These are phyloP conservation scores for Phialophora chinensis DNA, from an alignment of 2,329 filamentous ascomycete species.

Conservation along the genomic window DNA sequence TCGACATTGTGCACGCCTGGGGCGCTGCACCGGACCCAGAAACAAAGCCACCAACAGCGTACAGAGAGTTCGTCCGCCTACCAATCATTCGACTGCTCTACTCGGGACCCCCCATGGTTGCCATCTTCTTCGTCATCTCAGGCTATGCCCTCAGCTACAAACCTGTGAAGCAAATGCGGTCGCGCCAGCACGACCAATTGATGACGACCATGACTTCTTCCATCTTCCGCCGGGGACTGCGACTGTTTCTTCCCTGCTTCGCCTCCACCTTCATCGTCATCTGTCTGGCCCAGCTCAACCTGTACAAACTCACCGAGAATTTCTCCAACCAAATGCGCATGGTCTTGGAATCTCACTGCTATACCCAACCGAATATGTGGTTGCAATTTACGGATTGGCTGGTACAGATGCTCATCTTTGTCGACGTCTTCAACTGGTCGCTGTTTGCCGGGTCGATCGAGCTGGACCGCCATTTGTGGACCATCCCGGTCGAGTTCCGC, in stretches of 20 bases:
- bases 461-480: conserved; percentile 53
- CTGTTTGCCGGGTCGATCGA: conserved; percentile 36
- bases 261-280: conserved; percentile 49
- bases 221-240: conserved; percentile 52
- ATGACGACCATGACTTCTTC: conserved; percentile 50
- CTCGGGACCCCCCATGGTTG: conserved; percentile 43
- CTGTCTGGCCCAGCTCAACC: conserved; percentile 42
- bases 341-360: conserved; percentile 34
- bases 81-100: conserved; percentile 37
- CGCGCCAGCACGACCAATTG: conserved; percentile 45
- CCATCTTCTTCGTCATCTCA: conserved; percentile 57
- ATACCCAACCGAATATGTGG: conserved; percentile 29
- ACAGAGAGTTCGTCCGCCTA: conserved; percentile 30
- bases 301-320: conserved; percentile 35
- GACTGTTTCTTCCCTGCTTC: conserved; percentile 51
- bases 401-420: conserved; percentile 36
- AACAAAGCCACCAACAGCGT: conserved; percentile 5
- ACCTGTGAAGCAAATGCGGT: conserved; percentile 49
- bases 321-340: conserved; percentile 36
- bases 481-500: conserved; percentile 54
- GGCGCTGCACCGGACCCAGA: conserved; percentile 31
- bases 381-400: conserved; percentile 35
- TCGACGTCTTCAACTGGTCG: conserved; percentile 38
- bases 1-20: conserved; percentile 35
- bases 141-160: conserved; percentile 56